A percentile compares a stretch with the other conserved stretches of the same genome.
phyloP scores from a whole-genome alignment of 768 basidiomycete species.

The Hericium alpestre region DNA sequence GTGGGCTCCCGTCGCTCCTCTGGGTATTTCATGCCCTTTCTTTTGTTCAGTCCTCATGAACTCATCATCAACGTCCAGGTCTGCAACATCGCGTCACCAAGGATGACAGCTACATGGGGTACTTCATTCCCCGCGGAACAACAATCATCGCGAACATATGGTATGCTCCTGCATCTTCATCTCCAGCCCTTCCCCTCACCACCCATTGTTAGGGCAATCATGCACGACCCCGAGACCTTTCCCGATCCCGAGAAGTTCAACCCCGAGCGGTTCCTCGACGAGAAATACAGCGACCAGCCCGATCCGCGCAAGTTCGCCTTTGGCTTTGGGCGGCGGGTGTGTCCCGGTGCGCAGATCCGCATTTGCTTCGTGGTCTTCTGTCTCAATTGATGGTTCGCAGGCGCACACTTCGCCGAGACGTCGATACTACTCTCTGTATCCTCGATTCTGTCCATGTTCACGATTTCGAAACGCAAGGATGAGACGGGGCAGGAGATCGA shows the following conservation, averaged over 20 bases:
- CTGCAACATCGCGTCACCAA: not conserved
- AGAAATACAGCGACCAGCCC: not conserved
- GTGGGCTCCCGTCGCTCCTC: constrained; percentile 1
- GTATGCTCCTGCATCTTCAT: not conserved
- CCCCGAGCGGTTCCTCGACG: constrained; percentile 2
- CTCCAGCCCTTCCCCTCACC: not conserved
- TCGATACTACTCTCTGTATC: not conserved
- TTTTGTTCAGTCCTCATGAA: not conserved
- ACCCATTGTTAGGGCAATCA: not conserved
- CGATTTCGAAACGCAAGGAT: not conserved
- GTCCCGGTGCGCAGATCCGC: not conserved
- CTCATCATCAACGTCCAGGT: not conserved
- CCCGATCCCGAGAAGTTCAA: not conserved
- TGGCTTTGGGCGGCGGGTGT: not conserved
- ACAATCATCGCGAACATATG: not conserved
- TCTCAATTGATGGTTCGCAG: not conserved
- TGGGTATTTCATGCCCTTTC: not conserved
- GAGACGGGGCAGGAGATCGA: not conserved
- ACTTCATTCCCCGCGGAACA: not conserved
- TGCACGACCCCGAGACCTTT: not conserved
- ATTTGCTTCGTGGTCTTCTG: not conserved
- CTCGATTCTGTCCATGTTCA: not conserved
- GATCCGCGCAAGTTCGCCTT: not conserved
- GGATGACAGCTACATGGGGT: not conserved
- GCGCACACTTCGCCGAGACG: not conserved